Evolutionary conservation across 2,329 filamentous ascomycete genomes (phyloP).

Genomic region (Verticillium tricorpus): DNA sequence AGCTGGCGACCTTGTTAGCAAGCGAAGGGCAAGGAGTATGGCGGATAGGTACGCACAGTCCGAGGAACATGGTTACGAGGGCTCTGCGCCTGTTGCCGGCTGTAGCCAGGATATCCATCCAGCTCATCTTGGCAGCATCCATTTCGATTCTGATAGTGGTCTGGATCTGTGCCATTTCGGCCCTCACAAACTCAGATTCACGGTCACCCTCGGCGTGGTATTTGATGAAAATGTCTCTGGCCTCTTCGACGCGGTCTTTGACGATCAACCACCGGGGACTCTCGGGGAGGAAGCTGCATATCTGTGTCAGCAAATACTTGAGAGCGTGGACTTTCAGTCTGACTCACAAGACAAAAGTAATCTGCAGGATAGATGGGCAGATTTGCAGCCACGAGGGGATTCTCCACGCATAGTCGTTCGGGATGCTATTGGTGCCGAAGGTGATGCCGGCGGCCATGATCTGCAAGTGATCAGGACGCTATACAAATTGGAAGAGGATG

Average conservation of each 20-base stretch:
- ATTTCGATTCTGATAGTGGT: constrained; percentile 51
- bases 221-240: constrained; percentile 24
- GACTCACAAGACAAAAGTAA: constrained; percentile 34
- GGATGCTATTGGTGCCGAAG: constrained; percentile 40
- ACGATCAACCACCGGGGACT: constrained; percentile 28
- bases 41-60: constrained; percentile 23
- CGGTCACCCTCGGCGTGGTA: constrained; percentile 49
- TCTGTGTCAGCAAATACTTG: too few relatives aligned
- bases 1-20: constrained; percentile 15
- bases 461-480: constrained; percentile 12
- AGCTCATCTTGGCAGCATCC: constrained; percentile 47
- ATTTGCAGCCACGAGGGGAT: constrained; percentile 44
- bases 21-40: background rate
- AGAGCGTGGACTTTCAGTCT: constrained; percentile 17
- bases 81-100: constrained; percentile 45
- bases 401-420: constrained; percentile 35
- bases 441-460: constrained; percentile 45
- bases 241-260: constrained; percentile 25
- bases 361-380: constrained; percentile 35
- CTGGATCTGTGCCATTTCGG: constrained; percentile 57
- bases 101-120: constrained; percentile 47
- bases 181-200: constrained; percentile 47
- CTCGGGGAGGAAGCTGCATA: constrained; percentile 21
- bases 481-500: background rate
- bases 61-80: constrained; percentile 43